Percentiles rank a stretch among this genome's conserved stretches.
phyloP scores from a whole-genome alignment of 768 basidiomycete species.

The Leccinellum rugosiceps region DNA sequence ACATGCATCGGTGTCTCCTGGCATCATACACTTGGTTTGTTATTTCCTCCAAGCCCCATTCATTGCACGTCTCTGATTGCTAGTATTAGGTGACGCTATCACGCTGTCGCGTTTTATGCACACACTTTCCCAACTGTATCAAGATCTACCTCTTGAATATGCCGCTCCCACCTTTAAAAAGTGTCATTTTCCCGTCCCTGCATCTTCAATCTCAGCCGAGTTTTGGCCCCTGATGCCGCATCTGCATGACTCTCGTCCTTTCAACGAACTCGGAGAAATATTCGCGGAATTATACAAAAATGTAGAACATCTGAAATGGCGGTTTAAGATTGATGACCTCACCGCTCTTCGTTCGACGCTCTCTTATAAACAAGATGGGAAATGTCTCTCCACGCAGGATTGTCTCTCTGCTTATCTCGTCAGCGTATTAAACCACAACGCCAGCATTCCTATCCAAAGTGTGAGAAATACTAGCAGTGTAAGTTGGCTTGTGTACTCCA shows the following conservation, averaged over 20 bases:
- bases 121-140: constrained; percentile 29
- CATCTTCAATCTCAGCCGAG: constrained; percentile 6
- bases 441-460: constrained; percentile 7
- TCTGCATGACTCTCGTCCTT: constrained; percentile 15
- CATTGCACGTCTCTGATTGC: not conserved
- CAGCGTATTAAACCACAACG: constrained; percentile 17
- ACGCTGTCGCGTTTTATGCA: constrained; percentile 30
- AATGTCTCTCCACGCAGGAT: constrained; percentile 26
- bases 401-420: constrained; percentile 30
- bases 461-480: constrained; percentile 31
- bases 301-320: constrained; percentile 17
- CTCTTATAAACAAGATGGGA: not conserved
- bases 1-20: constrained; percentile 34
- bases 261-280: constrained; percentile 17
- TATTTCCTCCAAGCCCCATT: not conserved
- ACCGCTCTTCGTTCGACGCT: constrained; percentile 13
- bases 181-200: constrained; percentile 18
- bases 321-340: constrained; percentile 10
- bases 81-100: constrained; percentile 27
- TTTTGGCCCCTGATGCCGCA: constrained; percentile 25
- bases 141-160: constrained; percentile 10
- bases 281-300: constrained; percentile 12
- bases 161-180: constrained; percentile 26
- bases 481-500: constrained; percentile 1
- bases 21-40: constrained; percentile 34